phyloP scores from a whole-genome alignment of 352 stramenopile species.

The Phytophthora tentaculata region DNA sequence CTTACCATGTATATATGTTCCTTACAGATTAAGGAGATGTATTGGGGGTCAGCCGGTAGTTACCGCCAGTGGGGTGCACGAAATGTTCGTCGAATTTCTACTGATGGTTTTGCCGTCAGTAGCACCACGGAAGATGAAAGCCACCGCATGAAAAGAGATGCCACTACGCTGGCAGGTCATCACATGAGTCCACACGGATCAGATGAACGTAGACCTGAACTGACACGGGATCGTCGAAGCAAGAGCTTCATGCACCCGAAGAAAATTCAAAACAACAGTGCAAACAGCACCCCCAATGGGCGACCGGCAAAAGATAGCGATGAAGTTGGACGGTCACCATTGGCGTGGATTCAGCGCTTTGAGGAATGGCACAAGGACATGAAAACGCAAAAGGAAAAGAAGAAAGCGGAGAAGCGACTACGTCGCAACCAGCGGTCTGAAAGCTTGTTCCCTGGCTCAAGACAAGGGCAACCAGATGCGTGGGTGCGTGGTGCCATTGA shows the following conservation, averaged over 20 bases:
- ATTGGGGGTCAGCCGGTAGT: conserved; percentile 73
- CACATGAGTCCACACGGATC: conserved; percentile 11
- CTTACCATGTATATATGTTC: neutral
- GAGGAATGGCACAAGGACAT: conserved; percentile 85
- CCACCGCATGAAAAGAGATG: conserved; percentile 48
- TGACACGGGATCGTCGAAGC: conserved; percentile 57
- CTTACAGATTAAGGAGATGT: conserved; percentile 45
- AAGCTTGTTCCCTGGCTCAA: conserved; percentile 29
- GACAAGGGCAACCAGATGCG: conserved; percentile 25
- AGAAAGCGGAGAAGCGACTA: conserved; percentile 73
- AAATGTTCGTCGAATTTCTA: conserved; percentile 54
- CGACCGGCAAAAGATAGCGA: conserved; percentile 31
- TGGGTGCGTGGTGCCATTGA: conserved; percentile 32
- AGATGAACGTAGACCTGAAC: conserved; percentile 25
- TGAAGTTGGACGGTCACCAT: conserved; percentile 61
- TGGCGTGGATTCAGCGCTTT: conserved; percentile 80
- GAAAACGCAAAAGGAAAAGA: conserved; percentile 81
- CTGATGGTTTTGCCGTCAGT: conserved; percentile 29
- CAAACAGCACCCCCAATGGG: conserved; percentile 25
- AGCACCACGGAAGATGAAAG: conserved; percentile 46
- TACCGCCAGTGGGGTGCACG: conserved; percentile 64
- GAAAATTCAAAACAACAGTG: conserved; percentile 33
- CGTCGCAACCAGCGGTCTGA: conserved; percentile 53
- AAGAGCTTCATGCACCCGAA: conserved; percentile 71
- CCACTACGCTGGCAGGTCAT: conserved; percentile 13